A percentile compares a stretch with the other conserved stretches of the same genome.
Evolutionary conservation across 1,139 yeast species (phyloP).

Genomic region (Debaryomycetaceae sp.): DNA sequence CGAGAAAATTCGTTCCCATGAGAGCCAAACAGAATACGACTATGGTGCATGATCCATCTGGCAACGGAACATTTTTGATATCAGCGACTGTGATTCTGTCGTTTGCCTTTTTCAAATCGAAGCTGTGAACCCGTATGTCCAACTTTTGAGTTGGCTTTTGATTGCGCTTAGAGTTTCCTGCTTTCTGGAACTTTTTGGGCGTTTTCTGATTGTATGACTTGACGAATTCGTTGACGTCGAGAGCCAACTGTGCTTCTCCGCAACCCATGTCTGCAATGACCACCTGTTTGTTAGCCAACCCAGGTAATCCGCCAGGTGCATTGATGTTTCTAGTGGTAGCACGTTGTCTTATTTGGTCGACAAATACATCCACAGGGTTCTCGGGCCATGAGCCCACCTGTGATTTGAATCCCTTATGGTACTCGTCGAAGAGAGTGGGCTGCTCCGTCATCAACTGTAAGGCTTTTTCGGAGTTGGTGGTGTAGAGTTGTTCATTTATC

Average conservation of each 20-base stretch:
- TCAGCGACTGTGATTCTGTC: slow-evolving; percentile 93
- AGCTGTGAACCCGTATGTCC: slow-evolving; percentile 72
- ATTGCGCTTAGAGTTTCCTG: slow-evolving; percentile 24
- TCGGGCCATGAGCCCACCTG: slow-evolving; percentile 98
- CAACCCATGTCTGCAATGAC: slow-evolving; percentile 98
- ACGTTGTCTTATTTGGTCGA: slow-evolving; percentile 63
- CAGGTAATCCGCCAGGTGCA: slow-evolving; percentile 96
- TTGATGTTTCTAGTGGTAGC: slow-evolving; percentile 61
- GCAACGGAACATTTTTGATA: slow-evolving; percentile 82
- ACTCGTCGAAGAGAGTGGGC: slow-evolving; percentile 88
- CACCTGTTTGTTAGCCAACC: slow-evolving; percentile 49
- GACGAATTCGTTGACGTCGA: slow-evolving; percentile 55
- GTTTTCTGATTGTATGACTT: slow-evolving; percentile 30
- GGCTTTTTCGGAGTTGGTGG: slow-evolving; percentile 77
- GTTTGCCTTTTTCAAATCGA: slow-evolving; percentile 84
- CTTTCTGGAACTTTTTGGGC: slow-evolving; percentile 30
- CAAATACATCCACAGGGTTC: slow-evolving; percentile 90
- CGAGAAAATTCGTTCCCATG: slow-evolving; percentile 96
- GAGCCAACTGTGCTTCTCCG: slow-evolving; percentile 89
- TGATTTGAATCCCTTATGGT: slow-evolving; percentile 90
- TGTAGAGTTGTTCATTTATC: slow-evolving; percentile 94
- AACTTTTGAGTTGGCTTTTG: slow-evolving; percentile 22
- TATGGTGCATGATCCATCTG: slow-evolving; percentile 71
- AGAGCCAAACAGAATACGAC: slow-evolving; percentile 90
- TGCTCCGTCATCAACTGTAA: slow-evolving; percentile 68